Percentiles rank a stretch among this genome's conserved stretches.
phyloP scores from a whole-genome alignment of 768 basidiomycete genomes.

The Suillus decipiens region DNA sequence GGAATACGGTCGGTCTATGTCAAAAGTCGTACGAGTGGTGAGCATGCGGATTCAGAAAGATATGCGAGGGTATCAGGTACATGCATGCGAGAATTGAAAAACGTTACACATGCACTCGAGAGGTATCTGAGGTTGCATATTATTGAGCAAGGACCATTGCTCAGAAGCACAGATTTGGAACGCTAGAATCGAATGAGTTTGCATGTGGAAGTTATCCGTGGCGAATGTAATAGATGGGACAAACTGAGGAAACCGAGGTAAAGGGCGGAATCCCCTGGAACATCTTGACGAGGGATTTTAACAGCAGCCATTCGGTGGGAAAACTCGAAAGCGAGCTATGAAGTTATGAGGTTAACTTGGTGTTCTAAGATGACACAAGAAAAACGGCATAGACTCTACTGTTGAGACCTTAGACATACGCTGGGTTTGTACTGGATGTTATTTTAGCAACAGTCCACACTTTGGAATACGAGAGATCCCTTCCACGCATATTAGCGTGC shows the following conservation, averaged over 20 bases:
- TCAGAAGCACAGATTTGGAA: background rate
- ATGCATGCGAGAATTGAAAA: background rate
- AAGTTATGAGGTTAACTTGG: background rate
- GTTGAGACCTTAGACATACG: background rate
- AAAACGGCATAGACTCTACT: background rate
- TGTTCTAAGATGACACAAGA: background rate
- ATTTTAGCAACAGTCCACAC: background rate
- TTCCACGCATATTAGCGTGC: background rate
- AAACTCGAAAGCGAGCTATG: background rate
- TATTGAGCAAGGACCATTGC: background rate
- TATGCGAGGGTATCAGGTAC: background rate
- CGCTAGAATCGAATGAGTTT: background rate
- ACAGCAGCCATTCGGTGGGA: background rate
- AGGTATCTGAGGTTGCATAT: background rate
- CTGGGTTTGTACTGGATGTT: background rate
- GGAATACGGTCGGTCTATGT: background rate
- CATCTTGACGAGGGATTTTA: background rate
- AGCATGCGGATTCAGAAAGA: background rate
- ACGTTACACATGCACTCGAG: background rate
- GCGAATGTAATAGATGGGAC: background rate
- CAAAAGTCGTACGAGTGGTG: background rate
- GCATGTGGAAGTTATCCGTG: background rate
- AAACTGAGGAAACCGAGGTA: background rate
- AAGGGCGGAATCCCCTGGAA: background rate
- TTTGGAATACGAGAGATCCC: background rate